These are phyloP conservation scores for Allium cepa DNA, from an alignment of 106 monocot species.

Conservation along the genomic window DNA sequence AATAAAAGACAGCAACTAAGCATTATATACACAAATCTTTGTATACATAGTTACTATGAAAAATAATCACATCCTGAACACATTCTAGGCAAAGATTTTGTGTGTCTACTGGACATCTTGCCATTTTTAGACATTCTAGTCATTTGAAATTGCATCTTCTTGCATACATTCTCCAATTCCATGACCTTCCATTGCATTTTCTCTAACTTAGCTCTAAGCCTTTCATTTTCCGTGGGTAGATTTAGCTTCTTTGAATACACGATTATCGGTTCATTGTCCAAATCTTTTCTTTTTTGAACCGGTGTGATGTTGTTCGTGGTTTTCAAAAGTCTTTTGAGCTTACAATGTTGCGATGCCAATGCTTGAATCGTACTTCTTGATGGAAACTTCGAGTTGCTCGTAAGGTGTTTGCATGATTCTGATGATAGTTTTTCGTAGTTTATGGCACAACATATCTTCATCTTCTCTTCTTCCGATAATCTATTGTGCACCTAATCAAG, in stretches of 20 bases:
- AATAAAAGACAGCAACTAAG: background rate
- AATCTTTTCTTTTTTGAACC: background rate
- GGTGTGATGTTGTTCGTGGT: conserved; percentile 15
- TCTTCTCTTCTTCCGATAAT: conserved; percentile 77
- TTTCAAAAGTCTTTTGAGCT: conserved; percentile 61
- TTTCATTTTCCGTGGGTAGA: conserved; percentile 53
- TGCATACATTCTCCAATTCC: conserved; percentile 84
- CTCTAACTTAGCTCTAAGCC: conserved; percentile 49
- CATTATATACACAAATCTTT: conserved; percentile 6
- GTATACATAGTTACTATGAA: background rate
- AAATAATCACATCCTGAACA: conserved; percentile 53
- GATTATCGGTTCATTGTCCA: conserved; percentile 41
- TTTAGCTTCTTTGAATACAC: conserved; percentile 65
- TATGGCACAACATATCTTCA: conserved; percentile 65
- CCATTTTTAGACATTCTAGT: conserved; percentile 40
- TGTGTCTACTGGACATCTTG: background rate
- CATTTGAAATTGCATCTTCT: conserved; percentile 79
- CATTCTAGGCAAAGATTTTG: conserved; percentile 71
- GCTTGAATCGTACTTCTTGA: conserved; percentile 70
- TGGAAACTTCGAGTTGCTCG: conserved; percentile 64
- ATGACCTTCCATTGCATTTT: conserved; percentile 85
- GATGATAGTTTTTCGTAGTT: conserved; percentile 75
- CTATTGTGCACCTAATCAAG: conserved; percentile 45
- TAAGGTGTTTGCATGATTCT: conserved; percentile 70
- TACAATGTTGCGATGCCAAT: conserved; percentile 55